These are phyloP conservation scores for Monascus ruber DNA, from an alignment of 2,329 filamentous ascomycete genomes.

Conservation along the genomic window DNA sequence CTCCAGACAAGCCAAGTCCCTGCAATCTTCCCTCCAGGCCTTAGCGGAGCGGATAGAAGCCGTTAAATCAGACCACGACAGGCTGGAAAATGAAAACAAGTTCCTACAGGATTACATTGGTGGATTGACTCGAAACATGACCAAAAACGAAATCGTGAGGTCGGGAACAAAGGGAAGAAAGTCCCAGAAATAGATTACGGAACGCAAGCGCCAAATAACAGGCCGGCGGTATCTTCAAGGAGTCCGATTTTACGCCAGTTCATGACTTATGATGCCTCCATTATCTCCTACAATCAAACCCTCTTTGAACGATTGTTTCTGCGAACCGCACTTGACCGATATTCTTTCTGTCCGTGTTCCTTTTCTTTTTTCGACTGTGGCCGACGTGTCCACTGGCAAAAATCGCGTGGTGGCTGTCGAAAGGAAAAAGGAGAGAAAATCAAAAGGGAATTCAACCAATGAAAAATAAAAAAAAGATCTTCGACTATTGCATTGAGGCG, in stretches of 20 bases:
- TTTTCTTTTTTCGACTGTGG: too few relatives aligned
- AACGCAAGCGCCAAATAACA: not conserved
- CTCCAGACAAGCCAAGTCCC: slow-evolving; percentile 67
- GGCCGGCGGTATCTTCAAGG: too few relatives aligned
- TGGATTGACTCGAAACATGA: slow-evolving; percentile 70
- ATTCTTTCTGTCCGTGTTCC: too few relatives aligned
- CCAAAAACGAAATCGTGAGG: slow-evolving; percentile 44
- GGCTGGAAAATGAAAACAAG: slow-evolving; percentile 91
- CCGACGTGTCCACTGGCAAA: not conserved
- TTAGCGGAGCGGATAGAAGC: slow-evolving; percentile 91
- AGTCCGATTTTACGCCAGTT: too few relatives aligned
- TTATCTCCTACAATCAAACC: too few relatives aligned
- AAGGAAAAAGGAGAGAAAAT: slow-evolving; percentile 6
- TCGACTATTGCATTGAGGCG: not conserved
- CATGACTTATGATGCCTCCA: too few relatives aligned
- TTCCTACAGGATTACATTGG: slow-evolving; percentile 97
- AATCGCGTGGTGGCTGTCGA: slow-evolving; percentile 5
- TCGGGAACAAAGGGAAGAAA: slow-evolving; percentile 42
- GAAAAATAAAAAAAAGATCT: not conserved
- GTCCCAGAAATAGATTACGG: slow-evolving; percentile 22
- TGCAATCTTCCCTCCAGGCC: slow-evolving; percentile 80
- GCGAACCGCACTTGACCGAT: slow-evolving; percentile 1
- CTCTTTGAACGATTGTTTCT: not conserved
- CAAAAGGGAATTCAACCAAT: not conserved
- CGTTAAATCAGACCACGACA: slow-evolving; percentile 89